These are phyloP conservation scores for Brassica rapa DNA, from an alignment of 345 rosid genomes.

Conservation along the genomic window DNA sequence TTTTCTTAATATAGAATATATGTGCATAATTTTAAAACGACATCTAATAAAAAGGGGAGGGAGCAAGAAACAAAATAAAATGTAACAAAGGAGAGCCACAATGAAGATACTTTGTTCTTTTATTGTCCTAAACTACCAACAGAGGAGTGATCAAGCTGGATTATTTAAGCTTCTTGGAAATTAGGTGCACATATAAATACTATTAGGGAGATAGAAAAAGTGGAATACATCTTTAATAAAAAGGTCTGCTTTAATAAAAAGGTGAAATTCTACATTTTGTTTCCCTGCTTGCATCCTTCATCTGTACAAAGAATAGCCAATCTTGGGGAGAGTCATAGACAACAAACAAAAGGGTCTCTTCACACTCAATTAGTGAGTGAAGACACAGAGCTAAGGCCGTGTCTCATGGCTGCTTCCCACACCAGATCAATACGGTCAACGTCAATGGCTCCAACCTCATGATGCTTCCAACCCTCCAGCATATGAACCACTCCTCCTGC, in stretches of 20 bases:
- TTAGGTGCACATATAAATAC: background rate
- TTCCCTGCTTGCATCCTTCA: background rate
- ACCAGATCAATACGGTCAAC: conserved; percentile 86
- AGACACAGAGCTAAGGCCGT: conserved; percentile 69
- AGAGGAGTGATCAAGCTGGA: conserved; percentile 19
- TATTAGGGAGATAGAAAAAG: background rate
- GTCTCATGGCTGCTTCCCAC: conserved; percentile 90
- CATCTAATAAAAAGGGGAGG: too few species aligned
- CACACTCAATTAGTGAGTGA: conserved; percentile 30
- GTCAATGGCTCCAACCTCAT: conserved; percentile 93
- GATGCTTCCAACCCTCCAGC: conserved; percentile 88
- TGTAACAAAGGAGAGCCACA: background rate
- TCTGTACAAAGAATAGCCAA: background rate
- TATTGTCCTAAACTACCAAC: background rate
- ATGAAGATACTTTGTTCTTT: background rate
- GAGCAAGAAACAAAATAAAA: background rate
- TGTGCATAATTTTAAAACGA: too few species aligned
- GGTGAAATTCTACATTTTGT: background rate
- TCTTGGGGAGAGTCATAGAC: background rate
- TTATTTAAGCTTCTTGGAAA: background rate
- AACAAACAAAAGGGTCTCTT: background rate
- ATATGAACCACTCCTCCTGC: conserved; percentile 96
- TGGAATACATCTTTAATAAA: conserved; percentile 15
- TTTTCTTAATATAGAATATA: too few species aligned
- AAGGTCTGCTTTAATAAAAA: background rate